Evolutionary conservation across 2,329 filamentous ascomycete genomes (phyloP).

Genomic region (Ceratocystis variospora): DNA sequence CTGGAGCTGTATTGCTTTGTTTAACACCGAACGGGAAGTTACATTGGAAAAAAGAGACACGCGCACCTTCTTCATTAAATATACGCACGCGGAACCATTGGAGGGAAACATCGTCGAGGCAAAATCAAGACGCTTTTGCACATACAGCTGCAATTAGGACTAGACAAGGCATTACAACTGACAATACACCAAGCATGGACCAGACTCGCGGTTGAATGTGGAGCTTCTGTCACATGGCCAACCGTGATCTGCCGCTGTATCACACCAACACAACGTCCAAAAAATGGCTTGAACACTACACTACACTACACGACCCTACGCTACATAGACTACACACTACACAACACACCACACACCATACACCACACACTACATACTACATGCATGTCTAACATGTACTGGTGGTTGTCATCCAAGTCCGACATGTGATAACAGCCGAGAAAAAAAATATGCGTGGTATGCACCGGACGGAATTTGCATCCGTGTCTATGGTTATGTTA

Average conservation of each 20-base stretch:
- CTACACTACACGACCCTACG: no score
- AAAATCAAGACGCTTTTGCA: background rate
- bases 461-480: slow-evolving; percentile 13
- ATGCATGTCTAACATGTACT: background rate
- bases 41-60: background rate
- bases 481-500: slow-evolving; percentile 9
- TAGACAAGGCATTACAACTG: background rate
- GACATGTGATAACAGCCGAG: background rate
- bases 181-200: background rate
- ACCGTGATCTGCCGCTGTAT: background rate
- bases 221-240: slow-evolving; percentile 2
- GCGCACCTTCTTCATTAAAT: background rate
- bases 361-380: background rate
- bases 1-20: background rate
- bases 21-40: background rate
- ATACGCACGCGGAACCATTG: background rate
- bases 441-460: background rate
- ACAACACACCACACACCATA: no score
- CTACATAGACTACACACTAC: no score
- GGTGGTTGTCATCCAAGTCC: background rate
- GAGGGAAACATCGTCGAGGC: background rate
- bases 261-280: background rate
- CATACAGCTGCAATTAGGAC: no score
- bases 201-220: background rate
- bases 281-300: background rate